Conservation (phyloP, 2,329 filamentous ascomycete species). For the Nigrospora sphaerica region DNA sequence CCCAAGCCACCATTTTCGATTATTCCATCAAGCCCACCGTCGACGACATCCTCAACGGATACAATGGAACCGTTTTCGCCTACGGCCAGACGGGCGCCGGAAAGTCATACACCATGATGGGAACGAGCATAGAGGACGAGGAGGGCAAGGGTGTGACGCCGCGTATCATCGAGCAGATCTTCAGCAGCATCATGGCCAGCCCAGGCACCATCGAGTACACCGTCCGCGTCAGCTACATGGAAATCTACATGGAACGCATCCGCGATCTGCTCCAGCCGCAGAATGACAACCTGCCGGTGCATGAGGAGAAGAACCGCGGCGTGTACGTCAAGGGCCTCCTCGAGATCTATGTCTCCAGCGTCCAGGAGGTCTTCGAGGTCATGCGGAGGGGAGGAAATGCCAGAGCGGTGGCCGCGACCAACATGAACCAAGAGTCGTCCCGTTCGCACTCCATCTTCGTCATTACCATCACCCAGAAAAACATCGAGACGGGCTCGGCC, state of each 20-base stretch:
- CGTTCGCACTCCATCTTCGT: conserved; percentile 98
- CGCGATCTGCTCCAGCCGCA: conserved; percentile 85
- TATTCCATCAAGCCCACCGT: conserved; percentile 95
- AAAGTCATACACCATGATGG: conserved; percentile 99
- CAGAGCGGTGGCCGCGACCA: conserved; percentile 88
- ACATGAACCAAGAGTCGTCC: conserved; percentile 99
- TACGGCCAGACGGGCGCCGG: conserved; percentile 97
- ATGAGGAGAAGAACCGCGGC: conserved; percentile 93
- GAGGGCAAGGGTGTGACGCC: conserved; percentile 89
- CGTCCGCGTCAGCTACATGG: conserved; percentile 98
- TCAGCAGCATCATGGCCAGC: conserved; percentile 86
- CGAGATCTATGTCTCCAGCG: conserved; percentile 92
- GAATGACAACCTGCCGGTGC: conserved; percentile 95
- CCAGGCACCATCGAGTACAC: conserved; percentile 95
- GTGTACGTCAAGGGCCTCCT: conserved; percentile 94
- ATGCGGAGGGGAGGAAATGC: conserved; percentile 88
- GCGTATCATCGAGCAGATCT: conserved; percentile 95
- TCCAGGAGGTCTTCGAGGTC: conserved; percentile 93
- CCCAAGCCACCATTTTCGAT: conserved; percentile 91
- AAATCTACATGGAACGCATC: conserved; percentile 99
- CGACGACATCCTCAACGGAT: conserved; percentile 96
- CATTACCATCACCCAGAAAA: conserved; percentile 95
- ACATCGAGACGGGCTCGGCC: conserved; percentile 89
- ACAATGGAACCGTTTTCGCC: conserved; percentile 98
- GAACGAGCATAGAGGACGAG: conserved; percentile 85